Conservation (phyloP, 164 flowering plant genomes). For the Tetrastigma voinierianum region DNA sequence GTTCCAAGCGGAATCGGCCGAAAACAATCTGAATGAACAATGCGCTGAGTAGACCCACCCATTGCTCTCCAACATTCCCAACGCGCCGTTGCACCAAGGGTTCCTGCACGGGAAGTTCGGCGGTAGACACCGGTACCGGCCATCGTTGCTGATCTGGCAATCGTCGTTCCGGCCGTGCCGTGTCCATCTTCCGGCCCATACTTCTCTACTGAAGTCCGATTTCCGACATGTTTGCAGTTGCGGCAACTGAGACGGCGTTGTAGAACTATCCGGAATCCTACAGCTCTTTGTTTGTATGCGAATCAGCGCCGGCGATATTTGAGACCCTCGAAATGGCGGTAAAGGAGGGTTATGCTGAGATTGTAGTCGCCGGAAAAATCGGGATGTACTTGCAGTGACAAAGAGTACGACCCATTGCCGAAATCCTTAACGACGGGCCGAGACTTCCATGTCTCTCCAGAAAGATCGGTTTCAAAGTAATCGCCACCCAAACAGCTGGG, state of each 20-base stretch:
- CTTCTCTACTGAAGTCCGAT: slow-evolving; percentile 50
- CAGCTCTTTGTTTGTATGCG: slow-evolving; percentile 52
- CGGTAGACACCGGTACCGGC: slow-evolving; percentile 66
- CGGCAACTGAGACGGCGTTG: slow-evolving; percentile 29
- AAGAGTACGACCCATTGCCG: slow-evolving; percentile 67
- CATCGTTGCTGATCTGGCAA: slow-evolving; percentile 67
- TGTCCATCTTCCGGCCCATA: slow-evolving; percentile 93
- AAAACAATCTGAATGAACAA: slow-evolving; percentile 67
- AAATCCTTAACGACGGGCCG: slow-evolving; percentile 75
- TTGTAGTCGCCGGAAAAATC: slow-evolving; percentile 68
- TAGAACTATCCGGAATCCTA: slow-evolving; percentile 37
- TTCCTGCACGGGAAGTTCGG: slow-evolving; percentile 47
- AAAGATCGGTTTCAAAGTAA: slow-evolving; percentile 81
- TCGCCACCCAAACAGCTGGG: slow-evolving; percentile 78
- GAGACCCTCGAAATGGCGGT: slow-evolving; percentile 72
- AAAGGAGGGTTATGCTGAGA: slow-evolving; percentile 67
- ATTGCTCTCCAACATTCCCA: slow-evolving; percentile 84
- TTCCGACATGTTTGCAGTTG: slow-evolving; percentile 39
- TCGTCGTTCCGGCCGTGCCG: slow-evolving; percentile 63
- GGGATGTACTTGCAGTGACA: slow-evolving; percentile 79
- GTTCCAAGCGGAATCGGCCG: slow-evolving; percentile 69
- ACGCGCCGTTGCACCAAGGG: slow-evolving; percentile 84
- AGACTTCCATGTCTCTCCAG: slow-evolving; percentile 83
- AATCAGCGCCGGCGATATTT: slow-evolving; percentile 59
- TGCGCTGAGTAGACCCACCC: slow-evolving; percentile 97